Percentiles rank a stretch among this genome's conserved stretches.
These are phyloP conservation scores for Tubosaeta sp. DNA, from an alignment of 768 basidiomycete genomes.

Conservation along the genomic window DNA sequence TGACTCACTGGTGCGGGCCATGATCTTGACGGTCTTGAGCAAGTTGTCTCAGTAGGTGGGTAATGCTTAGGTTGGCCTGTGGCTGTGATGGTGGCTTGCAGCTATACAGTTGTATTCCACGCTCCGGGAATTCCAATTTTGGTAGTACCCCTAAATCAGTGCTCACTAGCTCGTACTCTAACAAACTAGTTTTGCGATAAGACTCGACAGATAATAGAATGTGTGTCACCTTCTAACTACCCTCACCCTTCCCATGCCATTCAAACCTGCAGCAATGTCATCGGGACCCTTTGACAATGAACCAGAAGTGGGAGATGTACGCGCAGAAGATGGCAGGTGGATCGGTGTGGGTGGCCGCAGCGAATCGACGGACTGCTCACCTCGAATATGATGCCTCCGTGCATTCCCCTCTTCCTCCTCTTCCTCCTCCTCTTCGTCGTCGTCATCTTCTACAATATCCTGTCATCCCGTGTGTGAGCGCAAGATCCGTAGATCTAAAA, in stretches of 20 bases:
- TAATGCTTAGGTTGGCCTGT: slow-evolving; percentile 19
- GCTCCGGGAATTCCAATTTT: slow-evolving; percentile 14
- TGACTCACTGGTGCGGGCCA: slow-evolving; percentile 73
- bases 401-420: slow-evolving; percentile 27
- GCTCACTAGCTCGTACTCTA: background rate
- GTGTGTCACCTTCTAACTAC: slow-evolving; percentile 43
- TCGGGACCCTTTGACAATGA: slow-evolving; percentile 44
- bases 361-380: slow-evolving; percentile 35
- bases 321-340: slow-evolving; percentile 40
- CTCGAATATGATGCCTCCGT: slow-evolving; percentile 30
- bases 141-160: slow-evolving; percentile 10
- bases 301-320: slow-evolving; percentile 49
- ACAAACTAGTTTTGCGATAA: slow-evolving; percentile 5
- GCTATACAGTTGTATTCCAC: slow-evolving; percentile 53
- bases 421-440: slow-evolving; percentile 51
- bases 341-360: slow-evolving; percentile 38
- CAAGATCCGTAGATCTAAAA: background rate
- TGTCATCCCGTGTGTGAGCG: slow-evolving; percentile 23
- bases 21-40: slow-evolving; percentile 61
- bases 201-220: slow-evolving; percentile 15
- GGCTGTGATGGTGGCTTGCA: slow-evolving; percentile 50
- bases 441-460: slow-evolving; percentile 56
- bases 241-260: slow-evolving; percentile 43
- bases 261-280: slow-evolving; percentile 22
- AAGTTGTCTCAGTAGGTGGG: background rate